Evolutionary conservation across 495 filamentous ascomycete genomes (phyloP), one percentile per base, ranked within the genome.

Genomic region (Aspergillus saccharolyticus): DNA sequence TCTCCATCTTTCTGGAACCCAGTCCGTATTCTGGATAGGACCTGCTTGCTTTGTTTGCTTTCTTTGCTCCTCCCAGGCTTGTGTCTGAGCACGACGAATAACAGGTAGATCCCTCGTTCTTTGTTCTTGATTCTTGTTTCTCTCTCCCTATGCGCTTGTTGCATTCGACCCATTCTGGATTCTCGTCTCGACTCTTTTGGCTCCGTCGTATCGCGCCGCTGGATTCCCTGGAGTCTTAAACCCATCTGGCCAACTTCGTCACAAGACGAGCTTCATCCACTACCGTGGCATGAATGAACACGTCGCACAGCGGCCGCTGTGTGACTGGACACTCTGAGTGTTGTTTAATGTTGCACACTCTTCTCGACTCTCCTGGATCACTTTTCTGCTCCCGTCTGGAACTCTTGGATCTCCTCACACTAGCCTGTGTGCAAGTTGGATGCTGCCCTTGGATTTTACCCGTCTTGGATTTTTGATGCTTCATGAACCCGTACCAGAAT

Each of bases 341-440:
- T 56, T 76, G 73, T 70, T 73, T 78, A 69, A 75, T 76, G 72
- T 71, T 71, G 70, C 71, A 74, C 72, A 67, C 72, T 77, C 63
- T 56, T 58, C 50, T 53, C 64, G 58, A 63, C 53, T 59, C 58
- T 20, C 55, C 64, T 57, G 63, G 66, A 71, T 58, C 14, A 54
- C 56, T 66, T 39, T 33, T 42, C 39, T 48, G 58, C 33, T 60
- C 54, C 44, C 55, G 49, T 51, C 52, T 69, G 58, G 63, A 52
- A 39, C 53, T 64, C 58, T 52, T 18, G 55, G 55, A 57, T 30
- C n/a, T 21, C 19, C 44, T 19, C 45, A 33, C 49, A 62, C 54
- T 64, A 71, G 45, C 71, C 70, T 69, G 63, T 60, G 58, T 58
- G 51, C 53, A 55, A 60, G 52, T 65, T 62, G 67, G 65, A 66